Percentiles rank a stretch among this genome's conserved stretches.
Evolutionary conservation across 441 rosid species (phyloP).

Genomic region (Eruca vesicaria): DNA sequence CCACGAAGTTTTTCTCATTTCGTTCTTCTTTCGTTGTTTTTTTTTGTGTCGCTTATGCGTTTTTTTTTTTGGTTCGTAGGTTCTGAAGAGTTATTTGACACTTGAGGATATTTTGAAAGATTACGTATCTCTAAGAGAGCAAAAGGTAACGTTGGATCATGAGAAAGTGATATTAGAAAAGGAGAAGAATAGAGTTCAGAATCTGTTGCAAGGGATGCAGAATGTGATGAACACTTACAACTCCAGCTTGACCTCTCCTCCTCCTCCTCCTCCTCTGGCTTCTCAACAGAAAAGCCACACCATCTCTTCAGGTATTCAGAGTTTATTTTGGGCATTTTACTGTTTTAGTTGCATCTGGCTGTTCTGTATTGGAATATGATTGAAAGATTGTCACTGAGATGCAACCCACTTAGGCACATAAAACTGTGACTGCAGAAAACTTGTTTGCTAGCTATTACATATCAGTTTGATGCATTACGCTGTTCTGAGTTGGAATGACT

Average conservation of each 20-base stretch:
- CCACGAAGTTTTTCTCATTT: neutral
- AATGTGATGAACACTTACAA: conserved; percentile 70
- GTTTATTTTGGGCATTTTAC: neutral
- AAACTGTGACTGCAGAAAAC: neutral
- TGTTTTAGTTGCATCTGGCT: neutral
- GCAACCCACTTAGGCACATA: neutral
- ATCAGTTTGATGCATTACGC: too few relatives aligned
- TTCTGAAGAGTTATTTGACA: conserved; percentile 61
- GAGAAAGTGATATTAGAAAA: conserved; percentile 63
- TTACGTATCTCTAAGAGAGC: conserved; percentile 68
- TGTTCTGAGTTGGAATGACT: too few relatives aligned
- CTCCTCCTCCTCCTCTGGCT: conserved; percentile 27
- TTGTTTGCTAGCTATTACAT: neutral
- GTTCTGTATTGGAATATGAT: neutral
- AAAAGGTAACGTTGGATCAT: conserved; percentile 58
- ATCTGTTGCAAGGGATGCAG: conserved; percentile 75
- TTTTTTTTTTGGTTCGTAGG: conserved; percentile 37
- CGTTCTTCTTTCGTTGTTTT: neutral
- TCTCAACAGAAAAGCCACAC: conserved; percentile 30
- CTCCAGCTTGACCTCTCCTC: conserved; percentile 28
- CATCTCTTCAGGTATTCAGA: conserved; percentile 44
- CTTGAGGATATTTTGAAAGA: conserved; percentile 65
- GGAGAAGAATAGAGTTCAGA: conserved; percentile 61
- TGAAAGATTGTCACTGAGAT: too few relatives aligned
- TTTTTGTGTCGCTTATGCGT: neutral